Base-by-base conservation (phyloP, 345 rosid species). In the Pugionium dolabratum region DNA sequence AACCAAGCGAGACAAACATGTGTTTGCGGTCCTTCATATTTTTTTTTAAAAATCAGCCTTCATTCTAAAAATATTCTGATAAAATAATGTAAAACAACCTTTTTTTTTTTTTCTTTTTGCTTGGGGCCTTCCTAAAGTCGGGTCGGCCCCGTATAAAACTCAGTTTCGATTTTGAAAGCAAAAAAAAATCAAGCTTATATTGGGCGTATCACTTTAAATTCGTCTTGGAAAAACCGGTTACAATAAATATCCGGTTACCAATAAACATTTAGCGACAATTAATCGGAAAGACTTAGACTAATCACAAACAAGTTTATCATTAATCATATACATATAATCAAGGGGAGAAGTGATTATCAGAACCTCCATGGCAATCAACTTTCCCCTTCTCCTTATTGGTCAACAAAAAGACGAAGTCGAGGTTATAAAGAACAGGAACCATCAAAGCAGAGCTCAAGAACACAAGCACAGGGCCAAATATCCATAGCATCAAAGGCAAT, bases 391-490 rank as follows among this genome's bases (percentile, higher is more conserved):
- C 74, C 47, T 68, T 68, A 28, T 41, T 62, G 35, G 61, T 56
- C 67, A 41, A 61, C 4, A 54, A 26, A 46, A 81, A 59, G 35
- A 88, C 78, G 3, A 90, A 79, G 68, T 90, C 99, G 1, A 90
- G 80, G 59, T 84, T 90, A 72, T 88, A 94, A 29, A 90, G 88
- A 55, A 86, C 85, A 0, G 85, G 90, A 4, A 94, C 78, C 75
- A 90, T 76, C 2, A 86, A 40, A 1, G 75, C 50, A 1, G 79
- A 84, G 65, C 89, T 83, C 56, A 88, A 62, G 75, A 90, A 88
- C 27, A 81, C 96, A 45, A 85, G 84, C 3, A 94, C 80, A 0
- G 99, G 97, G 1, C 96, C 97, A 18, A 90, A 90, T 18, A 94
- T 88, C 99, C 99, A 94, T 0, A 86, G 81, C 66, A 94, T 59